These are phyloP conservation scores for Pinguiococcus pyrenoidosus DNA, from an alignment of 108 stramenopile species.

Conservation along the genomic window DNA sequence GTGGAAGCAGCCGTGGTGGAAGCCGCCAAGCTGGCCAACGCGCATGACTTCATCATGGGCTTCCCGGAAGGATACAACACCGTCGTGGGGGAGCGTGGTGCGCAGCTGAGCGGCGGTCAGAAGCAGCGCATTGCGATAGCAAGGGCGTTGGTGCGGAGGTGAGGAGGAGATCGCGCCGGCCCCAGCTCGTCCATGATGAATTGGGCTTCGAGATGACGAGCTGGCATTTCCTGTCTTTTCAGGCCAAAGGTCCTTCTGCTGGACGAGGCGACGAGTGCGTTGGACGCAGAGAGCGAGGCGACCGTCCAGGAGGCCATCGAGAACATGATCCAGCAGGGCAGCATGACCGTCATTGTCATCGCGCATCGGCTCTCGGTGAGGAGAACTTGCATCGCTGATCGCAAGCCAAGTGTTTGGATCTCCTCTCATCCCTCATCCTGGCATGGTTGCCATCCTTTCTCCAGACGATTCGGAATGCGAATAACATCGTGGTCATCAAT, in stretches of 20 bases:
- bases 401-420: too few relatives aligned
- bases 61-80: constrained; percentile 57
- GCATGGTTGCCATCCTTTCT: constrained; percentile 11
- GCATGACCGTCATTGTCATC: constrained; percentile 77
- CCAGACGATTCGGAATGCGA: constrained; percentile 71
- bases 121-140: constrained; percentile 66
- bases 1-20: neutral
- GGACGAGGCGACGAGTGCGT: constrained; percentile 63
- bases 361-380: constrained; percentile 76
- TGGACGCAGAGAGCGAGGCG: constrained; percentile 56
- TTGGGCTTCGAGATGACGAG: too few relatives aligned
- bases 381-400: too few relatives aligned
- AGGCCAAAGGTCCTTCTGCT: constrained; percentile 58
- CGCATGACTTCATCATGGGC: constrained; percentile 28
- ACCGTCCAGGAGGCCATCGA: constrained; percentile 74
- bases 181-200: too few relatives aligned
- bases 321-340: constrained; percentile 44
- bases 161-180: too few relatives aligned
- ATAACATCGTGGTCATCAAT: constrained; percentile 67
- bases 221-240: neutral
- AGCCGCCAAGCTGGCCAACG: constrained; percentile 22
- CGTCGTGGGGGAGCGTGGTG: constrained; percentile 75
- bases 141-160: constrained; percentile 53
- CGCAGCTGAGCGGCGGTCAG: constrained; percentile 61
- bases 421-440: neutral